Evolutionary conservation across 495 filamentous ascomycete species (phyloP).

Genomic region (Penicillium atrosanguineum): DNA sequence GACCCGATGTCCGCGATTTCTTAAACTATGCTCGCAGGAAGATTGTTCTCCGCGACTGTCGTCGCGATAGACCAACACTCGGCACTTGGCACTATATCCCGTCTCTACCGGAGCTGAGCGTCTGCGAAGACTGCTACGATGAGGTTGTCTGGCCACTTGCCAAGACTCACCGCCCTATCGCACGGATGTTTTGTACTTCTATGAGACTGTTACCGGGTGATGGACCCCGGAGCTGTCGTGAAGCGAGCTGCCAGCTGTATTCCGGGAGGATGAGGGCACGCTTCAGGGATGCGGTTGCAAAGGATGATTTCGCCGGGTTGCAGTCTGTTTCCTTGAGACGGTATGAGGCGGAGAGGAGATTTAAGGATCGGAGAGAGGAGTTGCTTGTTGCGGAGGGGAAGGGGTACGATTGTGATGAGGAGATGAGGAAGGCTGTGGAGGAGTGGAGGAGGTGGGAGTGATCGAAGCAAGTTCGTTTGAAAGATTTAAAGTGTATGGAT

Average conservation of each 20-base stretch:
- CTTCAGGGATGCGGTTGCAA: conserved; percentile 57
- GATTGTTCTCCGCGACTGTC: conserved; percentile 52
- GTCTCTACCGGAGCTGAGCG: conserved; percentile 59
- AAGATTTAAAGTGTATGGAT: neutral
- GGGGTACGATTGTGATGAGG: conserved; percentile 46
- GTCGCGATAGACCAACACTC: conserved; percentile 46
- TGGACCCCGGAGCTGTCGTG: conserved; percentile 40
- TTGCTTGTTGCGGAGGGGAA: conserved; percentile 39
- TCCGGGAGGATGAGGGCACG: conserved; percentile 69
- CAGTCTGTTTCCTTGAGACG: conserved; percentile 34
- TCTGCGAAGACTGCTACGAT: conserved; percentile 72
- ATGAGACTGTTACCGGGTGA: conserved; percentile 46
- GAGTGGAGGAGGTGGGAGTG: conserved; percentile 58
- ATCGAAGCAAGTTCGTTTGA: neutral
- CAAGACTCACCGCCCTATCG: conserved; percentile 48
- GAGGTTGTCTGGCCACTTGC: conserved; percentile 65
- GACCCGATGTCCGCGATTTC: conserved; percentile 50
- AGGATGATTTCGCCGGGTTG: conserved; percentile 55
- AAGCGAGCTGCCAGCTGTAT: conserved; percentile 69
- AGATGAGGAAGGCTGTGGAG: conserved; percentile 44
- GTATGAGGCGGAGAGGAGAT: conserved; percentile 45
- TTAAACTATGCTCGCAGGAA: conserved; percentile 50
- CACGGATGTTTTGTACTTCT: conserved; percentile 52
- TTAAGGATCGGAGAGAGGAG: conserved; percentile 44
- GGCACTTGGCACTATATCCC: conserved; percentile 63